Evolutionary conservation across 805 yeast genomes (phyloP).

Genomic region (Saccharomycopsis fermentans): DNA sequence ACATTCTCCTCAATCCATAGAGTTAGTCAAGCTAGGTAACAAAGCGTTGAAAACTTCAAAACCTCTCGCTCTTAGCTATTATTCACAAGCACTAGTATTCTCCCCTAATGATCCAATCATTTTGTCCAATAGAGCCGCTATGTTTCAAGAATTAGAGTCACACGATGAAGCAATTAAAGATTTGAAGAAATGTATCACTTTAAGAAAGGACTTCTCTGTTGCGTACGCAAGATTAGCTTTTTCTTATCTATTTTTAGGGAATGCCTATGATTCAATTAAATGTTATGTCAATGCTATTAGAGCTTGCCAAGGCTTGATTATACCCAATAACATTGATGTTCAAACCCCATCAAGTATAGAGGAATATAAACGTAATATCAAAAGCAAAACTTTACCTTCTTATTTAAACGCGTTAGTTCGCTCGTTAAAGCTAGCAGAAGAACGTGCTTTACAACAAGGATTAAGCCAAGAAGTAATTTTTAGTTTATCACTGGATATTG

Average conservation of each 20-base stretch:
- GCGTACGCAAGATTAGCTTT: conserved; percentile 32
- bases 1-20: conserved; percentile 46
- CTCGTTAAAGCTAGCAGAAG: conserved; percentile 11
- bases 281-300: conserved; percentile 29
- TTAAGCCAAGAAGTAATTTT: conserved; percentile 1
- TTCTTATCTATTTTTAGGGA: conserved; percentile 27
- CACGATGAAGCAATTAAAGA: conserved; percentile 30
- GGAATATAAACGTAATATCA: conserved; percentile 4
- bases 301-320: conserved; percentile 15
- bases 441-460: conserved; percentile 16
- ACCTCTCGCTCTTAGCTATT: conserved; percentile 28
- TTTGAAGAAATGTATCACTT: conserved; percentile 24
- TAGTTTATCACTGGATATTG: conserved; percentile 3
- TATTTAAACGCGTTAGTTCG: conserved; percentile 4
- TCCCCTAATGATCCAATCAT: conserved; percentile 28
- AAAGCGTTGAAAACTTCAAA: conserved; percentile 71
- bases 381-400: conserved; percentile 10
- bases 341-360: background rate
- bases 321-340: conserved; percentile 4
- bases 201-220: conserved; percentile 29
- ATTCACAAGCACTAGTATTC: conserved; percentile 28
- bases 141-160: conserved; percentile 28
- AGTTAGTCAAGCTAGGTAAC: conserved; percentile 77
- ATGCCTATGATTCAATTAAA: conserved; percentile 28
- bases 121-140: conserved; percentile 33